These are phyloP conservation scores for Thinopyrum elongatum DNA, from an alignment of 176 grass and related monocot genomes.

Conservation along the genomic window DNA sequence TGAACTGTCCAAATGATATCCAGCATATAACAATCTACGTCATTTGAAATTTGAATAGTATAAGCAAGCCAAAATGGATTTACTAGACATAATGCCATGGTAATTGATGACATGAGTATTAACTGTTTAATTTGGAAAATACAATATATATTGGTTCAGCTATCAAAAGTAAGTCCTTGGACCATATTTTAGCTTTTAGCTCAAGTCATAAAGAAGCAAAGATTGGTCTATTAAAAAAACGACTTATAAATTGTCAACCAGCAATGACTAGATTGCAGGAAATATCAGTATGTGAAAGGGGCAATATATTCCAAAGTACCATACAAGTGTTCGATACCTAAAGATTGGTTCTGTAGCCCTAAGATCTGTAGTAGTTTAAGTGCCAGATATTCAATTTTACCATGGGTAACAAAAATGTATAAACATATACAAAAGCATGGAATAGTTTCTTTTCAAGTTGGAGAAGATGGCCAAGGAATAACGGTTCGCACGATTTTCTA, in stretches of 20 bases:
- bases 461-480: not conserved
- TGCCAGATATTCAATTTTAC: conserved; percentile 1
- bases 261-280: not conserved
- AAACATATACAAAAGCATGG: not conserved
- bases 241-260: not conserved
- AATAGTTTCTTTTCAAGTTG: not conserved
- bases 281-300: not conserved
- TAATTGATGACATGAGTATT: not conserved
- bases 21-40: not conserved
- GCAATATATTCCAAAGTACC: not conserved
- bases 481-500: not conserved
- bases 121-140: not conserved
- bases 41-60: not conserved
- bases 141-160: not conserved
- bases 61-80: not conserved
- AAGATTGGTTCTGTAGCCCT: not conserved
- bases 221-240: not conserved
- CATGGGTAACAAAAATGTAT: not conserved
- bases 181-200: not conserved
- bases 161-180: not conserved
- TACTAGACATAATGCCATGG: not conserved
- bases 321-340: not conserved
- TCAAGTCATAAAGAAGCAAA: not conserved
- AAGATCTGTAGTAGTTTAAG: not conserved
- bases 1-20: not conserved